Conservation (phyloP, 306 rosid species). For the Datisca glomerata region DNA sequence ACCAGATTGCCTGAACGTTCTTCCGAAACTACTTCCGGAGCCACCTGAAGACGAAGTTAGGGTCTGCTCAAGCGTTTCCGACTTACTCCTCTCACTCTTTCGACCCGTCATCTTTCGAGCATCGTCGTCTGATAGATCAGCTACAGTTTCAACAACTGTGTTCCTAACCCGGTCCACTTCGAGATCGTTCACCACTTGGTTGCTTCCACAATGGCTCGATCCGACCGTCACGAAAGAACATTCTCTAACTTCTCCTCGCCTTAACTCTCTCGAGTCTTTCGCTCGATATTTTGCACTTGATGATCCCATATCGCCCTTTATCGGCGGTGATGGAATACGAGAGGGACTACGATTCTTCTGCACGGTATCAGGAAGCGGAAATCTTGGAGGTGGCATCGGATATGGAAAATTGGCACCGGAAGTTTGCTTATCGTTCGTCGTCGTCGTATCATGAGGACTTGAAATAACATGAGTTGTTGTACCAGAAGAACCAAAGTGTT, state of each 20-base stretch:
- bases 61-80: constrained; percentile 42
- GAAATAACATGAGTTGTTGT: constrained; percentile 12
- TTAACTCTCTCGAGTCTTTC: constrained; percentile 18
- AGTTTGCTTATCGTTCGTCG: no score
- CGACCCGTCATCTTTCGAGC: constrained; percentile 22
- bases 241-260: constrained; percentile 39
- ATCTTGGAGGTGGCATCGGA: constrained; percentile 49
- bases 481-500: constrained; percentile 24
- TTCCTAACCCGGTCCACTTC: constrained; percentile 36
- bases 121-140: constrained; percentile 25
- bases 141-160: constrained; percentile 28
- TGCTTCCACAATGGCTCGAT: constrained; percentile 71
- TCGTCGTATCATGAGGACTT: constrained; percentile 16
- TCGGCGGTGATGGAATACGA: constrained; percentile 16
- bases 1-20: constrained; percentile 35
- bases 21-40: constrained; percentile 59
- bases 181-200: constrained; percentile 37
- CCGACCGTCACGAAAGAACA: constrained; percentile 56
- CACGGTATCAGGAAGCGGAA: constrained; percentile 26
- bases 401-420: no score
- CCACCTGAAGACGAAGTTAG: constrained; percentile 63
- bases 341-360: constrained; percentile 21
- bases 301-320: constrained; percentile 21
- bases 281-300: constrained; percentile 26
- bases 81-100: constrained; percentile 28